Conservation (phyloP, 306 rosid species). For the Cucurbita pepo region DNA sequence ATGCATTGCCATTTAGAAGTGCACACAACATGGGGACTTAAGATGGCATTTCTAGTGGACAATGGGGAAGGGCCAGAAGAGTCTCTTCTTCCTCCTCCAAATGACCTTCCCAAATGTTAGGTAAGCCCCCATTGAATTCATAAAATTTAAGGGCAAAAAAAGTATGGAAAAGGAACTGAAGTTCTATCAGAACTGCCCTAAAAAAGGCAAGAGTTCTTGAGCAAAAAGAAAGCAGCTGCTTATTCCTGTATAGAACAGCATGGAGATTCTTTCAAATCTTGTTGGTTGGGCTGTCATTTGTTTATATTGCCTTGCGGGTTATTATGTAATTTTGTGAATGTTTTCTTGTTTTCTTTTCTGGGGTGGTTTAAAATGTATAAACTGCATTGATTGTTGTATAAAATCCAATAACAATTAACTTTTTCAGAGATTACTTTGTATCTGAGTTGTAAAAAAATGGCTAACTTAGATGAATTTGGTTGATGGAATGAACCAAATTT, state of each 20-base stretch:
- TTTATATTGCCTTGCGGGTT: neutral
- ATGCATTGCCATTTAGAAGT: slow-evolving; percentile 39
- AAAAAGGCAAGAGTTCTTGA: neutral
- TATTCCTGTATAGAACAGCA: neutral
- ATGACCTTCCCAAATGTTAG: slow-evolving; percentile 62
- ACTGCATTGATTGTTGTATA: neutral
- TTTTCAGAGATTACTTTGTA: neutral
- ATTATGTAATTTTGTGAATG: neutral
- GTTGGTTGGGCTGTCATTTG: neutral
- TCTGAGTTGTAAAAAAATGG: neutral
- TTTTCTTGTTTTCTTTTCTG: neutral
- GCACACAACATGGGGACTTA: slow-evolving; percentile 84
- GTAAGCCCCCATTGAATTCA: neutral
- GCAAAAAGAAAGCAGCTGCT: neutral
- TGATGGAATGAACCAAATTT: neutral
- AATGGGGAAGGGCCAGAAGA: slow-evolving; percentile 65
- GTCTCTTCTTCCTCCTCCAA: slow-evolving; percentile 60
- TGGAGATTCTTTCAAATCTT: neutral
- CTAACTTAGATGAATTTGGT: slow-evolving; percentile 1
- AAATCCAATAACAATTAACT: neutral
- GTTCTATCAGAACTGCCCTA: neutral
- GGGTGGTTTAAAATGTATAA: neutral
- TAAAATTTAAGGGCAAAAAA: neutral
- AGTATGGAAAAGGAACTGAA: neutral
- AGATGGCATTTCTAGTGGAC: slow-evolving; percentile 83